Evolutionary conservation across 2,329 filamentous ascomycete species (phyloP), one percentile per base, ranked within the genome.

Genomic region (Fusarium sp.): DNA sequence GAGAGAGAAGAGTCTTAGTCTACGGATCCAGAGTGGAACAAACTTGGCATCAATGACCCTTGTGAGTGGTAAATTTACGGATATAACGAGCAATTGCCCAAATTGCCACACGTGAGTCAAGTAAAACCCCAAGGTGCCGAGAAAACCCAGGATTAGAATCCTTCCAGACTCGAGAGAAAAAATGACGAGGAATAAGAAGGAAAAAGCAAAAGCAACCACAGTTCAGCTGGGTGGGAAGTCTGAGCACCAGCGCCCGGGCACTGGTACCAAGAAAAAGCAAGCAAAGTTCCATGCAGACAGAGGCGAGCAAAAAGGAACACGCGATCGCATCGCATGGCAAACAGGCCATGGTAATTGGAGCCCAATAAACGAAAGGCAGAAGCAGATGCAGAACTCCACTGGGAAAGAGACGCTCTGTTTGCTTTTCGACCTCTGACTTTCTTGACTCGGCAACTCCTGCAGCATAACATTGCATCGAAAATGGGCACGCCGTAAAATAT

Each of bases 21-120:
- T 28, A 57, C 44, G 44, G 44, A 19, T 50, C 39, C 59, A 60
- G 44, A 23, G 51, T 55, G 61, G 54, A 50, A 45, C 21, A n/a
- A 37, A 30, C 50, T 50, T 64, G 61, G 51, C 51, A 28, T 8
- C 12, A 44, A n/a, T 58, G 23, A 50, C 39, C 34, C 30, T 23
- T 19, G 25, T 13, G 34, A 43, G 26, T 58, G 55, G 55, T 19
- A 28, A 18, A 16, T 5, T 9, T 7, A 37, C 30, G 30, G 19
- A 12, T 37, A 37, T 37, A 26, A 34, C 10, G 8, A 5, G 14
- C 7, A 7, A 4, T 37, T n/a, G 49, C 28, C 1, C 23, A 51
- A 51, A 18, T 41, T 46, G 23, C 43, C 30, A 39, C 53, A 56
- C 58, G 58, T 54, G 58, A 56, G 19, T 31, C 49, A 51, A 37